Conservation (phyloP, 176 grass and related monocot genomes). For the Triticum timopheevii region DNA sequence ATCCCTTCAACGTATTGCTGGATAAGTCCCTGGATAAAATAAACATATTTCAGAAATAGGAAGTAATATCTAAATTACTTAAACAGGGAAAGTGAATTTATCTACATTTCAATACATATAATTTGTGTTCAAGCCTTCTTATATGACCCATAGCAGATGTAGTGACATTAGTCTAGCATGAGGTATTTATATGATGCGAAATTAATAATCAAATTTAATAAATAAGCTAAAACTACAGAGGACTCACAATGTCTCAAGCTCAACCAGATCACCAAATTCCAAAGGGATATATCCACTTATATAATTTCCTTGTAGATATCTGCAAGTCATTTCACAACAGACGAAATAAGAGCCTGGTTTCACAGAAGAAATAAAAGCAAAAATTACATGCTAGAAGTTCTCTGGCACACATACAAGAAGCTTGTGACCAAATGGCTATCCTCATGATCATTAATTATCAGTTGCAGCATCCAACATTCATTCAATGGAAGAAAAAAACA, state of each 20-base stretch:
- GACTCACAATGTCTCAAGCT: constrained; percentile 81
- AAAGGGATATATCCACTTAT: constrained; percentile 85
- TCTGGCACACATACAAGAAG: constrained; percentile 10
- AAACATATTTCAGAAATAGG: not conserved
- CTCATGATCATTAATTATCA: not conserved
- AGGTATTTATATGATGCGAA: constrained; percentile 4
- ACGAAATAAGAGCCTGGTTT: constrained; percentile 35
- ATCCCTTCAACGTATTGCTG: constrained; percentile 94
- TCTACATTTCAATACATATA: not conserved
- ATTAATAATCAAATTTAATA: constrained; percentile 1
- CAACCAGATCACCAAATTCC: constrained; percentile 82
- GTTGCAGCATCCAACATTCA: not conserved
- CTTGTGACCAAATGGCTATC: not conserved
- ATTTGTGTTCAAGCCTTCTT: not conserved
- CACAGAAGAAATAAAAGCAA: constrained; percentile 42
- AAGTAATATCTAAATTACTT: constrained; percentile 2
- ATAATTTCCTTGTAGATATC: constrained; percentile 94
- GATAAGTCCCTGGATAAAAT: constrained; percentile 73
- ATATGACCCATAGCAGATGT: not conserved
- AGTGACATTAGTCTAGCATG: constrained; percentile 1
- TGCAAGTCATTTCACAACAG: constrained; percentile 43
- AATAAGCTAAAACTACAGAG: constrained; percentile 1
- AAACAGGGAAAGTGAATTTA: not conserved
- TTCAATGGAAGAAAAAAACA: not conserved
- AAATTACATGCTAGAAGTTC: not conserved